phyloP scores from a whole-genome alignment of 768 basidiomycete genomes.

The Ramaria sp. region DNA sequence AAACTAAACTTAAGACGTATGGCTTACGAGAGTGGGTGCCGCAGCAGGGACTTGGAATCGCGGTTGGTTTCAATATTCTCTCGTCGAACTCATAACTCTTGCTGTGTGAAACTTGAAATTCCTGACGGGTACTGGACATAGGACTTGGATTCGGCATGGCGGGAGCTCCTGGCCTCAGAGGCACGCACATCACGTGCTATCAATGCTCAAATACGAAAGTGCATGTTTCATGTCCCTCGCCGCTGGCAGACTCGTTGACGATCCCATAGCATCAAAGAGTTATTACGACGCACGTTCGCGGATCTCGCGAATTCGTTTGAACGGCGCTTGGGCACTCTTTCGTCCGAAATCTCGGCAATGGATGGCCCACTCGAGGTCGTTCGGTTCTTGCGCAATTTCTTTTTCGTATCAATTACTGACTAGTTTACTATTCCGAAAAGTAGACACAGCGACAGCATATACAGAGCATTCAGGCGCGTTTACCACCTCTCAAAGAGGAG shows the following conservation, averaged over 20 bases:
- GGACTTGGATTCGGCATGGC: constrained; percentile 79
- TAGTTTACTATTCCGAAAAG: background rate
- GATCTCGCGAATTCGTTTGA: constrained; percentile 70
- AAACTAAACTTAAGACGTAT: constrained; percentile 90
- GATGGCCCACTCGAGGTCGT: constrained; percentile 68
- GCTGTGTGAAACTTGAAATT: constrained; percentile 2
- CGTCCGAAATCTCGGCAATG: constrained; percentile 61
- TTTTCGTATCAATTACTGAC: background rate
- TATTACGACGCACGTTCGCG: constrained; percentile 67
- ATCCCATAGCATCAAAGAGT: constrained; percentile 63
- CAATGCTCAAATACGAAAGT: constrained; percentile 86
- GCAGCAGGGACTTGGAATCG: constrained; percentile 51
- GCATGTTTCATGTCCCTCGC: constrained; percentile 20
- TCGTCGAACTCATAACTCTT: background rate
- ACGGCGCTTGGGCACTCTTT: constrained; percentile 50
- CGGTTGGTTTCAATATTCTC: constrained; percentile 25
- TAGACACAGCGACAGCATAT: constrained; percentile 71
- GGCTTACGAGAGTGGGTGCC: constrained; percentile 78
- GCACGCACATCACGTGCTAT: constrained; percentile 68
- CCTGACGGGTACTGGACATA: constrained; percentile 6
- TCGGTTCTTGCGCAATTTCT: background rate
- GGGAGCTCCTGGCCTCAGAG: constrained; percentile 59
- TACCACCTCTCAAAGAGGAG: constrained; percentile 53
- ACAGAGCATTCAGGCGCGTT: constrained; percentile 49
- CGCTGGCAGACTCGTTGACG: background rate